Conservation (phyloP, 2,329 filamentous ascomycete genomes). For the Helotiales sp. region DNA sequence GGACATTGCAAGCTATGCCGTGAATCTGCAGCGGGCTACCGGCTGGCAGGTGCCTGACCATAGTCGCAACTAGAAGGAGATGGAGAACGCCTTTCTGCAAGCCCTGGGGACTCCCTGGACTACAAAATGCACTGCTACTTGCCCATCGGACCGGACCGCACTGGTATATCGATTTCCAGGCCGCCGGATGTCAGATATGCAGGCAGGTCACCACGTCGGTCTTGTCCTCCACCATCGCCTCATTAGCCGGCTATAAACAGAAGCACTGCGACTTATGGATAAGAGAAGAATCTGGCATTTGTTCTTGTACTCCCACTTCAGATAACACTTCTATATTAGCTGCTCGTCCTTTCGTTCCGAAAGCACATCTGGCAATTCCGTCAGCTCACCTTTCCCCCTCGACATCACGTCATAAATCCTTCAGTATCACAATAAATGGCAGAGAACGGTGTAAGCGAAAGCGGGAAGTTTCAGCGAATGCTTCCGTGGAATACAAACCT, state of each 20-base stretch:
- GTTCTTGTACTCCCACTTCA: background rate
- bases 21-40: background rate
- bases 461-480: background rate
- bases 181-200: background rate
- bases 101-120: background rate
- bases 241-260: background rate
- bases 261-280: background rate
- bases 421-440: background rate
- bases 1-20: background rate
- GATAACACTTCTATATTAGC: background rate
- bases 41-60: background rate
- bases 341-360: background rate
- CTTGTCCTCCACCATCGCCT: background rate
- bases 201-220: background rate
- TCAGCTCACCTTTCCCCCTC: background rate
- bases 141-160: background rate
- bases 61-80: background rate
- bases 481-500: conserved; percentile 6
- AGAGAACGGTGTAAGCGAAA: too few relatives aligned
- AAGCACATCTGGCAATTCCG: background rate
- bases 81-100: background rate
- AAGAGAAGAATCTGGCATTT: background rate
- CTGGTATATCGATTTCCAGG: background rate
- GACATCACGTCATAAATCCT: background rate
- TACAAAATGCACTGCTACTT: background rate